These are phyloP conservation scores for Aspergillus kassunensis DNA, from an alignment of 495 filamentous ascomycete genomes.

Conservation along the genomic window DNA sequence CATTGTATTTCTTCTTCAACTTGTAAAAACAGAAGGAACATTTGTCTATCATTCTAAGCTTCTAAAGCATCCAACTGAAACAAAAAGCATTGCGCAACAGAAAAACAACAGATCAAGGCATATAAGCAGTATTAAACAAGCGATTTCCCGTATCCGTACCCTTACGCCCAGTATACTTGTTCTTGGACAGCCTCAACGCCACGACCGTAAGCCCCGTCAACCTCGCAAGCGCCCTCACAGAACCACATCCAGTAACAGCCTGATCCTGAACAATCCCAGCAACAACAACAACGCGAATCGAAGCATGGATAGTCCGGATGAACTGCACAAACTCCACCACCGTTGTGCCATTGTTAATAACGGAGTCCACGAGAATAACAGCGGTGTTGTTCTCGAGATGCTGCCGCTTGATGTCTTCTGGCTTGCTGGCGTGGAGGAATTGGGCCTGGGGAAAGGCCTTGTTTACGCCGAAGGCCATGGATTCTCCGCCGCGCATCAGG, in stretches of 20 bases:
- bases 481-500: constrained; percentile 63
- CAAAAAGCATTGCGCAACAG: no score
- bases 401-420: constrained; percentile 40
- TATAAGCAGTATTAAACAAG: constrained; percentile 54
- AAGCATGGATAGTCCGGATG: constrained; percentile 40
- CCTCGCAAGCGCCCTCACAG: constrained; percentile 24
- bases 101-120: constrained; percentile 14
- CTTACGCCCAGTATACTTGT: constrained; percentile 50
- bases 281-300: constrained; percentile 52
- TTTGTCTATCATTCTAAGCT: no score
- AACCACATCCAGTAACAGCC: constrained; percentile 26
- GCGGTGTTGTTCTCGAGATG: constrained; percentile 40
- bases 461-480: constrained; percentile 62
- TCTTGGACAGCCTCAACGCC: constrained; percentile 51
- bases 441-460: constrained; percentile 51
- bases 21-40: no score
- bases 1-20: no score
- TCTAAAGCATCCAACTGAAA: no score
- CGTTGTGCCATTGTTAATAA: constrained; percentile 55
- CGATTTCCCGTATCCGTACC: constrained; percentile 56
- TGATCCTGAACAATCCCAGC: constrained; percentile 53
- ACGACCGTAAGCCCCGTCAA: constrained; percentile 38
- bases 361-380: constrained; percentile 58
- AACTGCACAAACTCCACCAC: constrained; percentile 50
- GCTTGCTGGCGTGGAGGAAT: constrained; percentile 52